Conservation (phyloP, 768 basidiomycete genomes). For the Tubosaeta brunneosetosa region DNA sequence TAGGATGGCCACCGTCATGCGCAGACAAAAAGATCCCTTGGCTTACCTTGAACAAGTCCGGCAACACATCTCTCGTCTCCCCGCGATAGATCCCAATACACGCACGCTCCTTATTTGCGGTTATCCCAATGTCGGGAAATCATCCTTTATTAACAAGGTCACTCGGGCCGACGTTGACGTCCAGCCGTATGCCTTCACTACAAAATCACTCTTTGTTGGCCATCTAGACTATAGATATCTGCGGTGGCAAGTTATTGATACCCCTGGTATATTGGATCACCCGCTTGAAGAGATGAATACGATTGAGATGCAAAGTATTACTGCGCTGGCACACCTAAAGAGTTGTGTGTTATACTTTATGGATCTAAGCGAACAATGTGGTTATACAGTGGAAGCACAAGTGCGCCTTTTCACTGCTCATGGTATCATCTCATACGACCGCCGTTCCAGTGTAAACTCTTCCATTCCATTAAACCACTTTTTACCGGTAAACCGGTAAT, state of each 20-base stretch:
- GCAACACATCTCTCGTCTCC: slow-evolving; percentile 98
- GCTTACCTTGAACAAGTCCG: slow-evolving; percentile 99
- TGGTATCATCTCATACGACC: neutral
- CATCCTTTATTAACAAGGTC: slow-evolving; percentile 99
- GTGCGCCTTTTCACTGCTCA: slow-evolving; percentile 38
- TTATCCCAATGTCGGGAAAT: slow-evolving; percentile 99
- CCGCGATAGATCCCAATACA: slow-evolving; percentile 96
- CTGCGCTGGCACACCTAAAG: slow-evolving; percentile 94
- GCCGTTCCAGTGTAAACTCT: slow-evolving; percentile 79
- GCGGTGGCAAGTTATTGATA: slow-evolving; percentile 99
- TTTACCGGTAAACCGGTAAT: slow-evolving; percentile 91
- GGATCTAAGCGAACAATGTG: slow-evolving; percentile 98
- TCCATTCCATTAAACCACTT: slow-evolving; percentile 98
- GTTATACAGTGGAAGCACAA: slow-evolving; percentile 95
- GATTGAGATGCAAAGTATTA: slow-evolving; percentile 99
- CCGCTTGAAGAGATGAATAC: slow-evolving; percentile 99
- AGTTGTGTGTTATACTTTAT: slow-evolving; percentile 96
- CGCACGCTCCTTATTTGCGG: slow-evolving; percentile 97
- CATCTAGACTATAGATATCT: slow-evolving; percentile 99
- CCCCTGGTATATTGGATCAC: slow-evolving; percentile 96
- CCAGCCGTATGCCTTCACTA: slow-evolving; percentile 99
- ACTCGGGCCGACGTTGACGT: slow-evolving; percentile 99
- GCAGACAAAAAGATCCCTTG: slow-evolving; percentile 95
- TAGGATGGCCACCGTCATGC: slow-evolving; percentile 99
- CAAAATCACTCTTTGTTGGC: slow-evolving; percentile 96